Evolutionary conservation across 1,284 basidiomycete species (phyloP), one percentile per base, ranked within the genome.

Genomic region (Vanrija pseudolonga): DNA sequence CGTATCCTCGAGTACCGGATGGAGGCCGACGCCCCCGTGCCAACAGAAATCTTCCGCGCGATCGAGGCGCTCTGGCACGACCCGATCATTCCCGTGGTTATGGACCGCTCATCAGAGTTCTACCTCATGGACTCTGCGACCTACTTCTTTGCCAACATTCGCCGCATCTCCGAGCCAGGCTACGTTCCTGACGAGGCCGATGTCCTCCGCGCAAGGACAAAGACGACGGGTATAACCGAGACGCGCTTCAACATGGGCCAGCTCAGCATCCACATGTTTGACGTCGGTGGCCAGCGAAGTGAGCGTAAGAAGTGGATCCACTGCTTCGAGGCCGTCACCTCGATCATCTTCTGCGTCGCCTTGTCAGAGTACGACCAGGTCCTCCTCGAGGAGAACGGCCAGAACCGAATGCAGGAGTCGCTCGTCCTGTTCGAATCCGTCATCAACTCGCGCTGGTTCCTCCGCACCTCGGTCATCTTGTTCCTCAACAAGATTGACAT

Each of bases 361-460:
- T 79, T 97, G 45, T 90, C 87, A 64, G 93, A 97, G 75, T 97
- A 97, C 71, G 94, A 97, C 72, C 94, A 94, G 73, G 87, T 90
- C 0, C 73, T 90, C 26, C 75, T 90, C 18, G 89, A 91, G 65
- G 88, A 88, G 72, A 72, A 72, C 53, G 74, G 75, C 22, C 73
- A 94, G 87, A 98, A 97, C 74, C 88, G 93, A 22, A 97, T 98
- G 94, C 84, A 84, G 19, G 95, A 98, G 74, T 91, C 89, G 0
- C 81, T 98, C 0, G 84, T 92, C 6, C 82, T 98, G 11, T 98
- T 98, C 66, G 93, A 98, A 75, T 88, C 86, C 2, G 89, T 98
- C 37, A 93, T 97, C 80, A 98, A 98, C 78, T 92, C 91, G n/a
- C 80, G 91, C 45, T 98, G 95, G 95, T 98, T 98, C 80, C 77